Evolutionary conservation across 441 rosid species (phyloP).

Genomic region (Kokia cookei): DNA sequence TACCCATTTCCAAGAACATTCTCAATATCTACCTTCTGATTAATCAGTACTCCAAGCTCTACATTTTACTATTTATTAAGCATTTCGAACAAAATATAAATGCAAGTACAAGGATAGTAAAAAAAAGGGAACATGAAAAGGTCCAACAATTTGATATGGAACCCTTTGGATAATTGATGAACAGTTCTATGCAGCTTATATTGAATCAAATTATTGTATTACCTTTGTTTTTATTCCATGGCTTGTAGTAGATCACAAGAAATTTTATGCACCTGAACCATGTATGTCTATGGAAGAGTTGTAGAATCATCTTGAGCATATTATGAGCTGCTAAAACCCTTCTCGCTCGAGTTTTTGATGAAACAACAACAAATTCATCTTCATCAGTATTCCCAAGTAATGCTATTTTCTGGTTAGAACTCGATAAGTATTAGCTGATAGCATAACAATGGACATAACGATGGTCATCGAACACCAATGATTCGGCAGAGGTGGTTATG

Average conservation of each 20-base stretch:
- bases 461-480: conserved; percentile 14
- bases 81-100: neutral
- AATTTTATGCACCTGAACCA: conserved; percentile 1
- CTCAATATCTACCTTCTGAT: neutral
- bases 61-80: neutral
- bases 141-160: neutral
- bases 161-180: neutral
- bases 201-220: neutral
- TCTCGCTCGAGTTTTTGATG: neutral
- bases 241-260: neutral
- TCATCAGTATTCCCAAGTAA: neutral
- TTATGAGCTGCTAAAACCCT: neutral
- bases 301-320: neutral
- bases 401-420: conserved; percentile 1
- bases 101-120: neutral
- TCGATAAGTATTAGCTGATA: neutral
- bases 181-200: neutral
- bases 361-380: neutral
- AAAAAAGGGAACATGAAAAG: neutral
- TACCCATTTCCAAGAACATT: neutral
- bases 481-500: conserved; percentile 19
- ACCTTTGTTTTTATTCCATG: neutral
- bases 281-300: neutral
- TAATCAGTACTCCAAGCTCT: neutral
- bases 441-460: conserved; percentile 8